Percentiles rank a stretch among this genome's conserved stretches.
These are phyloP conservation scores for Sclerotinia sclerotiorum DNA, from an alignment of 2,329 filamentous ascomycete genomes.

Conservation along the genomic window DNA sequence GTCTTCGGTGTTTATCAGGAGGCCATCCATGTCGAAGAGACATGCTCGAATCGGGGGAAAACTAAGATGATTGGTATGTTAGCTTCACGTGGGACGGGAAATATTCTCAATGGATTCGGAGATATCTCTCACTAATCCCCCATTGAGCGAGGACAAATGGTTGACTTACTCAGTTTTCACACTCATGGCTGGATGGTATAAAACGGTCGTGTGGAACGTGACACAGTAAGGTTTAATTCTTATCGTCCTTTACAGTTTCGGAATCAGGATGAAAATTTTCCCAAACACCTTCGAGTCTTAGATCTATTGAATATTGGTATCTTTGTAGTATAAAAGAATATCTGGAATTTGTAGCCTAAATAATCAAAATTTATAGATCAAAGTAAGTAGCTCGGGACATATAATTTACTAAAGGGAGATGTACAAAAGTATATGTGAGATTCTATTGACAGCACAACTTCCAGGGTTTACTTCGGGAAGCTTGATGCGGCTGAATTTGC, in stretches of 20 bases:
- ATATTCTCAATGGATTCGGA: not conserved
- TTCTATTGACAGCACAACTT: not conserved
- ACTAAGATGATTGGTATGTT: constrained; percentile 44
- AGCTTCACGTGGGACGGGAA: not conserved
- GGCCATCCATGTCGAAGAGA: constrained; percentile 98
- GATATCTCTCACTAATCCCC: not conserved
- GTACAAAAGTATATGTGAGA: not conserved
- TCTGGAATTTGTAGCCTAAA: not conserved
- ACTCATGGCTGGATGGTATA: not conserved
- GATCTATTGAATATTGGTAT: not conserved
- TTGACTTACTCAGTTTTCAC: not conserved
- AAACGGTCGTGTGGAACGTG: not conserved
- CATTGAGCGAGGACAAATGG: no score
- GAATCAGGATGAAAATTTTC: constrained; percentile 7
- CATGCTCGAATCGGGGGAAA: constrained; percentile 83
- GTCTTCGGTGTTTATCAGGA: constrained; percentile 95
- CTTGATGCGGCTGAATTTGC: not conserved
- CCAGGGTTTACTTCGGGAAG: not conserved
- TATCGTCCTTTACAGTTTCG: not conserved
- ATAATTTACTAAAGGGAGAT: not conserved
- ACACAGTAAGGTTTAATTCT: not conserved
- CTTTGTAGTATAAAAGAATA: not conserved
- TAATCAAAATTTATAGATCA: not conserved
- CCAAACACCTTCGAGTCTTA: not conserved
- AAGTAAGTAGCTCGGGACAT: not conserved